Percentiles rank a stretch among this genome's conserved stretches.
Evolutionary conservation across 2,329 filamentous ascomycete species (phyloP).

Genomic region (Calonectria montana): DNA sequence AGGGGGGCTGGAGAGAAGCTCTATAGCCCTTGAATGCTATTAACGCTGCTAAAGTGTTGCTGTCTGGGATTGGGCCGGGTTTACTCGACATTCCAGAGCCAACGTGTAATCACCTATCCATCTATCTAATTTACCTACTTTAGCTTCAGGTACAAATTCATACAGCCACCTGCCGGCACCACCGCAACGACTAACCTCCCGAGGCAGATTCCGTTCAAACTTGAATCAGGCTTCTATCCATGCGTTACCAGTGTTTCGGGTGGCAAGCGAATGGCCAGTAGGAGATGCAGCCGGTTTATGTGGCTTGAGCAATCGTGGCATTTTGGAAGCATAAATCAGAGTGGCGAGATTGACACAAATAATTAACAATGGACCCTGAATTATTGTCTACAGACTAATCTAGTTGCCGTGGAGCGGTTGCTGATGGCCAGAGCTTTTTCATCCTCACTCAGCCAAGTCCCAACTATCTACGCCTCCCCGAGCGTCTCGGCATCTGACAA

Average conservation of each 20-base stretch:
- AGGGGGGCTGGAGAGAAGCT: background rate
- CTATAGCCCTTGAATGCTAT: background rate
- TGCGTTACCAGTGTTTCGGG: background rate
- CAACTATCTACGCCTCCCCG: background rate
- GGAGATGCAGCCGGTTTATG: background rate
- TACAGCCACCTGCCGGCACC: background rate
- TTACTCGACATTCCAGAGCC: background rate
- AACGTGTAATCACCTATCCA: background rate
- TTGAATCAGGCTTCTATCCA: background rate
- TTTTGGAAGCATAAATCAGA: background rate
- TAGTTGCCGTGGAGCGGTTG: background rate
- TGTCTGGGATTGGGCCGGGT: background rate
- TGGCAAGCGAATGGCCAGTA: background rate
- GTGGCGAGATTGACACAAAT: background rate
- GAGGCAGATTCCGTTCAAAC: background rate
- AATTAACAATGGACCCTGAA: background rate
- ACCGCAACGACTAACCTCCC: background rate
- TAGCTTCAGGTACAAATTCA: background rate
- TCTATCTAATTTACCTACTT: background rate
- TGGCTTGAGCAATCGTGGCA: background rate
- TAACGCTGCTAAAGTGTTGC: background rate
- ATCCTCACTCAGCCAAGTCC: background rate
- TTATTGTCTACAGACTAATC: background rate
- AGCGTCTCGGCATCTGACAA: slow-evolving; percentile 4
- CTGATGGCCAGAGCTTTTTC: background rate